Conservation (phyloP, 1,284 basidiomycete genomes). For the Testicularia cyperi region DNA sequence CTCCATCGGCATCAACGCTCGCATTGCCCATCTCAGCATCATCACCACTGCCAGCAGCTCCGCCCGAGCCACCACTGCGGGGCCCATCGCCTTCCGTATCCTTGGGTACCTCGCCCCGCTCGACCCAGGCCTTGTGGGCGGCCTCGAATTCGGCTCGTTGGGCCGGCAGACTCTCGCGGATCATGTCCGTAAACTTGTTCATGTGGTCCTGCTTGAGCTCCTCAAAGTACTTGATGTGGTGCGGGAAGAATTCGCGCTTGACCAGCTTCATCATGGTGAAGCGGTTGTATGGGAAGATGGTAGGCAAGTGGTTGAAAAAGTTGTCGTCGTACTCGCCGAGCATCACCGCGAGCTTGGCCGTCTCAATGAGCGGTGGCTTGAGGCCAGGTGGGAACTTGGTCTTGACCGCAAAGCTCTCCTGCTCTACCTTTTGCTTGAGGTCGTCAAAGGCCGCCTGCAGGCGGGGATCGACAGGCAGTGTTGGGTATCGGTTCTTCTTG, state of each 20-base stretch:
- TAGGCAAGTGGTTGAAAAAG: conserved; percentile 84
- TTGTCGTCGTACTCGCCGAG: conserved; percentile 85
- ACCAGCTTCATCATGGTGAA: conserved; percentile 65
- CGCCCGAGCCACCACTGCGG: conserved; percentile 4
- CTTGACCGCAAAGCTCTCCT: conserved; percentile 63
- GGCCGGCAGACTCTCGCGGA: conserved; percentile 37
- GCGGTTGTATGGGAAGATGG: conserved; percentile 86
- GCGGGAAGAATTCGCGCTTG: conserved; percentile 55
- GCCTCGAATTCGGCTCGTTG: conserved; percentile 49
- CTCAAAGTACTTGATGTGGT: conserved; percentile 49
- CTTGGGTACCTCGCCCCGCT: conserved; percentile 32
- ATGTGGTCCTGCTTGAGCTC: conserved; percentile 52
- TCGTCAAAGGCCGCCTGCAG: conserved; percentile 69
- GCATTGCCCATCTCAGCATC: no score
- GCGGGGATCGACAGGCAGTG: conserved; percentile 66
- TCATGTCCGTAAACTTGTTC: conserved; percentile 35
- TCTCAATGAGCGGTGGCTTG: conserved; percentile 72
- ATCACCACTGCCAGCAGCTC: no score
- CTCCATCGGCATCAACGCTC: conserved; percentile 27
- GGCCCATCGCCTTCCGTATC: conserved; percentile 2
- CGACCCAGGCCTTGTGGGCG: conserved; percentile 31
- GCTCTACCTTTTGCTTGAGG: conserved; percentile 67
- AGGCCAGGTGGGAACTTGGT: conserved; percentile 83
- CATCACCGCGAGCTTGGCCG: conserved; percentile 76
- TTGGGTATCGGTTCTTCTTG: conserved; percentile 47